Conservation (phyloP, 257 asterid species). For the Nicotiana knightiana region DNA sequence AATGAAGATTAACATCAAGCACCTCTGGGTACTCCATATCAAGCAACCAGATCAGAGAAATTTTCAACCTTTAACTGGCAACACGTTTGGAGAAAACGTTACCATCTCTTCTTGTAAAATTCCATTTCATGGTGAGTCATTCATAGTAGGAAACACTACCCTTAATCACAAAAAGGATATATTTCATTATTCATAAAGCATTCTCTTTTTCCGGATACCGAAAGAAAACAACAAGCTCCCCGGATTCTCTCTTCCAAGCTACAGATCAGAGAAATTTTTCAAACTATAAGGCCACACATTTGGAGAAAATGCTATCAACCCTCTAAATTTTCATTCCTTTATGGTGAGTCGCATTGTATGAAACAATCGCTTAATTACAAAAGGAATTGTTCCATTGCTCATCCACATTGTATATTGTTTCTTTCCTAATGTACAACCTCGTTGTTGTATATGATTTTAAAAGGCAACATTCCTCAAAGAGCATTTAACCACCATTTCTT, state of each 20-base stretch:
- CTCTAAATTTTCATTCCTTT: background rate
- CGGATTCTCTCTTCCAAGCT: background rate
- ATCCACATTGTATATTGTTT: background rate
- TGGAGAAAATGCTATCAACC: background rate
- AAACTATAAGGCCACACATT: background rate
- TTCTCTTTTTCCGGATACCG: background rate
- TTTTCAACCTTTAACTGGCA: background rate
- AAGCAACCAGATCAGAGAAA: background rate
- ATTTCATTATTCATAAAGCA: constrained; percentile 1
- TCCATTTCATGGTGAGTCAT: background rate
- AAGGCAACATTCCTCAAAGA: background rate
- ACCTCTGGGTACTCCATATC: background rate
- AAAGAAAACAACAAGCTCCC: background rate
- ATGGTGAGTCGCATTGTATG: background rate
- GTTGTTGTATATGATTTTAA: background rate
- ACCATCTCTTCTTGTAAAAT: background rate
- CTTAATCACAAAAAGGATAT: background rate
- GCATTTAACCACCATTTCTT: background rate
- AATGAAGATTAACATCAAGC: background rate
- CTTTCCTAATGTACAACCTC: constrained; percentile 6
- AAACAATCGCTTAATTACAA: background rate
- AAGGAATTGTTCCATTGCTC: background rate
- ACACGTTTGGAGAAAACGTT: background rate
- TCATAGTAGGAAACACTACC: background rate
- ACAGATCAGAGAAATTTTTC: background rate